These are phyloP conservation scores for Whalleya microplaca DNA, from an alignment of 2,329 filamentous ascomycete species.

Conservation along the genomic window DNA sequence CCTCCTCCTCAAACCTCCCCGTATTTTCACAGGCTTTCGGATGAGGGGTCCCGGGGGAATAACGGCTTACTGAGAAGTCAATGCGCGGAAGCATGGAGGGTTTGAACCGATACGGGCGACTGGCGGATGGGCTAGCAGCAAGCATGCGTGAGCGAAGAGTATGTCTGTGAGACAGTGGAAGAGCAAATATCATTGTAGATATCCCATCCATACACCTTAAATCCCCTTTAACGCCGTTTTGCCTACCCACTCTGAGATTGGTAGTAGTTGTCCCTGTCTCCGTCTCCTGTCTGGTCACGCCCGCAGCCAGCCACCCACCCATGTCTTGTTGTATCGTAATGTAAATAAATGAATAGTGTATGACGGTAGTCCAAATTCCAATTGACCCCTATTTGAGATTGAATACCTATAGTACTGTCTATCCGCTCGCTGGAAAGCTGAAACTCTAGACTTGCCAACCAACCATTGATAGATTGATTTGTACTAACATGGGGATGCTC, in stretches of 20 bases:
- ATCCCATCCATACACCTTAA: slow-evolving; percentile 15
- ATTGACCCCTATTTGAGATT: too few species aligned
- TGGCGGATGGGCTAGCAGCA: slow-evolving; percentile 10
- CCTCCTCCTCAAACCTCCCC: slow-evolving; percentile 12
- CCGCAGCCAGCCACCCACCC: too few species aligned
- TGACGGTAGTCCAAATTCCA: too few species aligned
- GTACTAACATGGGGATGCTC: too few species aligned
- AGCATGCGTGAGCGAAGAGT: neutral
- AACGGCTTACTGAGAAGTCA: slow-evolving; percentile 4
- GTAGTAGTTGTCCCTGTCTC: too few species aligned
- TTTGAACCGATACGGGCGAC: slow-evolving; percentile 1
- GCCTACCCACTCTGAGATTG: slow-evolving; percentile 19
- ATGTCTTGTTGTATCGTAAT: too few species aligned
- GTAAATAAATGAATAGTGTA: too few species aligned
- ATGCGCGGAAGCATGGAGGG: neutral
- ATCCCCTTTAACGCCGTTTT: slow-evolving; percentile 16
- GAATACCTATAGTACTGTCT: too few species aligned
- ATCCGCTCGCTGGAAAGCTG: too few species aligned
- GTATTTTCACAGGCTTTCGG: neutral
- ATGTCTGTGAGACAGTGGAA: neutral
- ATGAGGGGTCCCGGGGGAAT: neutral
- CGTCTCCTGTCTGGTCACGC: too few species aligned
- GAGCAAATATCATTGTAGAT: slow-evolving; percentile 11
- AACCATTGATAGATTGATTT: too few species aligned
- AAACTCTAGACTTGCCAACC: too few species aligned